Percentiles rank a stretch among this genome's conserved stretches.
Conservation (phyloP, 768 basidiomycete species). For the Hydnomerulius pinastri region DNA sequence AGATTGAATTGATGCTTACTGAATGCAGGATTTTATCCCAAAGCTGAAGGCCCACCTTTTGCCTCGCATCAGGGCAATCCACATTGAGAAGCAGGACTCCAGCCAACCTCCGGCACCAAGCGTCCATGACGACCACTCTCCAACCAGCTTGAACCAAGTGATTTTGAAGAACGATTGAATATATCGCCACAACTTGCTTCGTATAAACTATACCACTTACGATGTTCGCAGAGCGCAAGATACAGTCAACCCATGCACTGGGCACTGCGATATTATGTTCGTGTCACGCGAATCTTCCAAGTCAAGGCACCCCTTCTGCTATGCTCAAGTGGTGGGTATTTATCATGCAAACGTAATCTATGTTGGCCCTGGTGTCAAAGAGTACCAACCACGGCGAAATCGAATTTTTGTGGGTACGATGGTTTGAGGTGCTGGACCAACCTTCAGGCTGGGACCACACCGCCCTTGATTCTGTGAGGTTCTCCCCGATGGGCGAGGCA, state of each 20-base stretch:
- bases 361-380: no score
- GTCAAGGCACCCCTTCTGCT: no score
- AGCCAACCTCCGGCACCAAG: not conserved
- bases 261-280: conserved; percentile 31
- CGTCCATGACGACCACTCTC: conserved; percentile 11
- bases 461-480: no score
- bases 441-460: no score
- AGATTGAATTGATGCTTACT: conserved; percentile 8
- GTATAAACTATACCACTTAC: conserved; percentile 45
- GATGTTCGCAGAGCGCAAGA: conserved; percentile 42
- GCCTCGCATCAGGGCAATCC: not conserved
- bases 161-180: conserved; percentile 31
- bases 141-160: conserved; percentile 18
- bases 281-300: no score
- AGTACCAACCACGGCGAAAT: no score
- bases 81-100: not conserved
- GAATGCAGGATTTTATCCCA: conserved; percentile 31
- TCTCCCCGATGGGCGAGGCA: no score
- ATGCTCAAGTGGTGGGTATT: no score
- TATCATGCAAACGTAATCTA: no score
- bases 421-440: no score
- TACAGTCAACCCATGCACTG: conserved; percentile 36
- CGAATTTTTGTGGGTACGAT: no score
- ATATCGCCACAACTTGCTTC: conserved; percentile 33
- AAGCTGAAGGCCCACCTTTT: conserved; percentile 36